Percentiles rank a stretch among this genome's conserved stretches.
Conservation (phyloP, 768 basidiomycete genomes). For the Auriscalpium microsporum region DNA sequence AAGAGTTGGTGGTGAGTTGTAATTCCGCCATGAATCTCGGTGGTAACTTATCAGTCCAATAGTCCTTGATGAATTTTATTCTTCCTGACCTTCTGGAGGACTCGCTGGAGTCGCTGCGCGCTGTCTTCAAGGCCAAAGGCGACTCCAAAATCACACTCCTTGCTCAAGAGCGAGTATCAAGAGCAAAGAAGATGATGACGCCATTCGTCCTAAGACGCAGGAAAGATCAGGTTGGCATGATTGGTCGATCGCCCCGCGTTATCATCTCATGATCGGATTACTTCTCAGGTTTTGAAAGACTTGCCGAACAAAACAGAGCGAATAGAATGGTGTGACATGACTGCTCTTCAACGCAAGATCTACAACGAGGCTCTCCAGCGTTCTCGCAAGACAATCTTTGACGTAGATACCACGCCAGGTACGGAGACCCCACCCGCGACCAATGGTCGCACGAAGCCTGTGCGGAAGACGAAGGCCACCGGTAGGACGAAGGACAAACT, state of each 20-base stretch:
- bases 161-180: conserved; percentile 85
- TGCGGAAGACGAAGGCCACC: conserved; percentile 39
- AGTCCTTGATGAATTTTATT: conserved; percentile 99
- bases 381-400: conserved; percentile 72
- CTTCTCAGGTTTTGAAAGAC: conserved; percentile 73
- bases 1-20: conserved; percentile 74
- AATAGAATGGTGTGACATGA: conserved; percentile 95
- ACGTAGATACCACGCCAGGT: conserved; percentile 29
- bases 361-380: conserved; percentile 82
- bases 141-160: conserved; percentile 82
- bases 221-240: conserved; percentile 71
- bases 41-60: conserved; percentile 1
- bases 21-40: not conserved
- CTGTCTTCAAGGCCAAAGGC: conserved; percentile 97
- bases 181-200: conserved; percentile 99
- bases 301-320: conserved; percentile 89
- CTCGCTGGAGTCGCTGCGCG: conserved; percentile 69
- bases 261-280: not conserved
- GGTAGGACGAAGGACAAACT: conserved; percentile 50
- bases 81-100: conserved; percentile 82
- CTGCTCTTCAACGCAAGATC: conserved; percentile 66
- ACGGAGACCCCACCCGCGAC: conserved; percentile 23
- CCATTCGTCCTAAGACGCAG: conserved; percentile 95
- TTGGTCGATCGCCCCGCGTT: too few species aligned
- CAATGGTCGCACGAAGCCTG: conserved; percentile 22